phyloP scores from a whole-genome alignment of 208 protist genomes.

The Acanthamoeba lenticulata region DNA sequence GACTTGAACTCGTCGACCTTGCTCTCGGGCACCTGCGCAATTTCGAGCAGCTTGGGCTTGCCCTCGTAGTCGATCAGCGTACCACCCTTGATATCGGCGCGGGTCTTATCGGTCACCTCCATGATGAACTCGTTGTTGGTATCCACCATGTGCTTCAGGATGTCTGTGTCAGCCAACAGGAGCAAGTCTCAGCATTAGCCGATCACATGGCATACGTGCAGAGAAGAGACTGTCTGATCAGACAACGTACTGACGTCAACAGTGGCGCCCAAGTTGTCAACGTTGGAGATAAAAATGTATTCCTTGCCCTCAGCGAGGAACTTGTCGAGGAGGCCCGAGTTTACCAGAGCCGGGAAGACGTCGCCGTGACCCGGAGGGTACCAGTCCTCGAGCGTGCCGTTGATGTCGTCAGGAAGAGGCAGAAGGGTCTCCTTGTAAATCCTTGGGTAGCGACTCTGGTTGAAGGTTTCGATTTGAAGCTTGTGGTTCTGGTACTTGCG shows the following conservation, averaged over 20 bases:
- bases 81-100: slow-evolving; percentile 92
- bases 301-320: slow-evolving; percentile 91
- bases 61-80: slow-evolving; percentile 89
- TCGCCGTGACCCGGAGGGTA: slow-evolving; percentile 99
- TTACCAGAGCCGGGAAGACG: slow-evolving; percentile 95
- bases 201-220: neutral
- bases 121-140: slow-evolving; percentile 92
- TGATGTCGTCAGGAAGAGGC: slow-evolving; percentile 79
- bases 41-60: slow-evolving; percentile 86
- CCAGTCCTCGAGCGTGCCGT: slow-evolving; percentile 55
- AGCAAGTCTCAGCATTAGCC: neutral
- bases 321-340: slow-evolving; percentile 88
- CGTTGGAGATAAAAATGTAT: slow-evolving; percentile 99
- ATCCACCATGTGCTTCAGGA: slow-evolving; percentile 91
- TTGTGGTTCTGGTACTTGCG: slow-evolving; percentile 83
- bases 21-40: slow-evolving; percentile 89
- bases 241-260: slow-evolving; percentile 84
- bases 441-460: slow-evolving; percentile 88
- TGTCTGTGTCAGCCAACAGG: slow-evolving; percentile 80
- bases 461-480: slow-evolving; percentile 87
- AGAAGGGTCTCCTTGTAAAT: slow-evolving; percentile 86
- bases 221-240: neutral
- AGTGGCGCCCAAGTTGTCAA: slow-evolving; percentile 98
- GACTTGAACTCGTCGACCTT: slow-evolving; percentile 94
- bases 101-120: slow-evolving; percentile 92